Conservation (phyloP, 345 rosid species). For the Sonneratia caseolaris region DNA sequence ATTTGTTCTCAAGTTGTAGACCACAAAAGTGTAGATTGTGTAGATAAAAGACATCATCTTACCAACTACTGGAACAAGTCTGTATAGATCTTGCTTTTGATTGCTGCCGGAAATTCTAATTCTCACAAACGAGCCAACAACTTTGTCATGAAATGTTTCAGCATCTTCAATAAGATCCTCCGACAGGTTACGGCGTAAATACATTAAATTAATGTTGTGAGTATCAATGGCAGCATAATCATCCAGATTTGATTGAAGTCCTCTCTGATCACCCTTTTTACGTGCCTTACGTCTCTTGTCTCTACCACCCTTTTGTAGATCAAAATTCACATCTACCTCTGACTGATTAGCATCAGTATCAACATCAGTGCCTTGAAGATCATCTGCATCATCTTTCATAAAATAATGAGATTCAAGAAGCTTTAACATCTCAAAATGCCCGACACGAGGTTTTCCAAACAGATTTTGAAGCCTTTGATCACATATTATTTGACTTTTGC, state of each 20-base stretch:
- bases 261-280: conserved; percentile 64
- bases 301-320: conserved; percentile 46
- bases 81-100: conserved; percentile 95
- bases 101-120: conserved; percentile 80
- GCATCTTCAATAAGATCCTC: conserved; percentile 78
- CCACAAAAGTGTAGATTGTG: not conserved
- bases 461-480: conserved; percentile 78
- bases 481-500: conserved; percentile 89
- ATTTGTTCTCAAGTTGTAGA: not conserved
- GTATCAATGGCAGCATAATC: conserved; percentile 93
- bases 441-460: conserved; percentile 92
- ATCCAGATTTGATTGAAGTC: conserved; percentile 71
- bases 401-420: conserved; percentile 91
- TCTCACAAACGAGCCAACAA: conserved; percentile 80
- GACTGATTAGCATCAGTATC: conserved; percentile 60
- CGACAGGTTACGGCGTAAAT: conserved; percentile 76
- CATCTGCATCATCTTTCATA: conserved; percentile 68
- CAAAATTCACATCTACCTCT: conserved; percentile 66
- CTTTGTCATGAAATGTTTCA: conserved; percentile 73
- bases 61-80: conserved; percentile 96
- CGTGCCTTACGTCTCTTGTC: conserved; percentile 71
- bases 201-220: conserved; percentile 78
- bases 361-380: conserved; percentile 49
- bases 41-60: conserved; percentile 18
- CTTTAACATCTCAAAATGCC: conserved; percentile 98